Conservation (phyloP, 2,329 filamentous ascomycete species). For the Annulohypoxylon truncatum region DNA sequence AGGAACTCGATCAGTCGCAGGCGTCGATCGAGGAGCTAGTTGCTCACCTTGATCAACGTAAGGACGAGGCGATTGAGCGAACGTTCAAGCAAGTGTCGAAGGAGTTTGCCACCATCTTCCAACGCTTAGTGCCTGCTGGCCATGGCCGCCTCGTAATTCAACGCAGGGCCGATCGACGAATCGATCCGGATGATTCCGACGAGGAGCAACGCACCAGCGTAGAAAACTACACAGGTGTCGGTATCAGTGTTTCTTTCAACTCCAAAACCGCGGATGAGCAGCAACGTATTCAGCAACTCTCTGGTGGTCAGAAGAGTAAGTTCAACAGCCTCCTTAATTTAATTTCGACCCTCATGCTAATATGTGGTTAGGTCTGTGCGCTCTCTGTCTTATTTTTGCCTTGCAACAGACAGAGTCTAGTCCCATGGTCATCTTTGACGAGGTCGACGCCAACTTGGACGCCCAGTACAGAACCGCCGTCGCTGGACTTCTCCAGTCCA, state of each 20-base stretch:
- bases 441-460: slow-evolving; percentile 98
- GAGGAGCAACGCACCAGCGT: slow-evolving; percentile 77
- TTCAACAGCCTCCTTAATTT: slow-evolving; percentile 31
- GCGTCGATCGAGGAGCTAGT: slow-evolving; percentile 92
- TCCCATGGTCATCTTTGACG: slow-evolving; percentile 98
- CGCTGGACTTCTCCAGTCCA: slow-evolving; percentile 85
- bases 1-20: slow-evolving; percentile 88
- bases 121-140: slow-evolving; percentile 93
- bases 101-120: slow-evolving; percentile 93
- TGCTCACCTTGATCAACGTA: slow-evolving; percentile 89
- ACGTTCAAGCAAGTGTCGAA: slow-evolving; percentile 98
- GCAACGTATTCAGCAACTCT: slow-evolving; percentile 96
- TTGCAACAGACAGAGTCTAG: slow-evolving; percentile 97
- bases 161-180: slow-evolving; percentile 81
- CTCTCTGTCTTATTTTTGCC: slow-evolving; percentile 98
- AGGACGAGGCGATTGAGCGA: slow-evolving; percentile 97
- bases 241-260: slow-evolving; percentile 98
- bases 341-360: slow-evolving; percentile 28
- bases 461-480: slow-evolving; percentile 98
- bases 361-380: slow-evolving; percentile 77
- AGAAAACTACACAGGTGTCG: slow-evolving; percentile 96
- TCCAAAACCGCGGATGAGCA: slow-evolving; percentile 95
- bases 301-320: slow-evolving; percentile 96
- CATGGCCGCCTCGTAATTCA: slow-evolving; percentile 94
- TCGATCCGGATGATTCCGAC: slow-evolving; percentile 72